Percentiles rank a stretch among this genome's conserved stretches.
Evolutionary conservation across 139 green algal species (phyloP).

Genomic region (Chlorella ohadii): DNA sequence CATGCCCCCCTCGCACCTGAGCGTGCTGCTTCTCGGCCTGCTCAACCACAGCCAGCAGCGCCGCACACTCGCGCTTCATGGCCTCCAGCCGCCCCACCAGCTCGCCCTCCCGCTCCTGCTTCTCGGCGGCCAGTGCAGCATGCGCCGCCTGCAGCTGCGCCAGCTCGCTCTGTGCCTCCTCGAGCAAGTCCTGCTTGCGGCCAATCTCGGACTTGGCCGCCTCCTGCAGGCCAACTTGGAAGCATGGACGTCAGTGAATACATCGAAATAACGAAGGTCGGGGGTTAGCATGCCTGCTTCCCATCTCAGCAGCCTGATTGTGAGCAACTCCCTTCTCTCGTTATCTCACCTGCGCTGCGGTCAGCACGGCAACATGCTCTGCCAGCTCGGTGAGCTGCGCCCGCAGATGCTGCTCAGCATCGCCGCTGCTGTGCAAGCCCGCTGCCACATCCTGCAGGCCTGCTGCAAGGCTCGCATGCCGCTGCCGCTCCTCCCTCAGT

Average conservation of each 20-base stretch:
- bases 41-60: slow-evolving; percentile 10
- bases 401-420: background rate
- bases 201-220: background rate
- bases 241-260: no score
- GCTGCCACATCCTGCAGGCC: background rate
- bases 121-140: background rate
- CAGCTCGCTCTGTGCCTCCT: background rate
- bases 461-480: background rate
- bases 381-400: slow-evolving; percentile 8
- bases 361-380: slow-evolving; percentile 21
- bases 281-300: no score
- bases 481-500: background rate
- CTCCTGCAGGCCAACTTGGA: background rate
- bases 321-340: no score
- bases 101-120: slow-evolving; percentile 2
- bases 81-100: slow-evolving; percentile 17
- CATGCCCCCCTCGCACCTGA: background rate
- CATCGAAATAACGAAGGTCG: no score
- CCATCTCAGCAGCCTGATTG: no score
- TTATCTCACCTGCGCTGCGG: background rate
- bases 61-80: background rate
- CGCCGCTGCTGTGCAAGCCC: background rate
- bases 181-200: background rate
- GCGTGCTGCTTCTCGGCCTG: slow-evolving; percentile 15
- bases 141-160: background rate